Evolutionary conservation across 225 moss, liverwort and hornwort genomes (phyloP).

Genomic region (Physcomitrium patens): DNA sequence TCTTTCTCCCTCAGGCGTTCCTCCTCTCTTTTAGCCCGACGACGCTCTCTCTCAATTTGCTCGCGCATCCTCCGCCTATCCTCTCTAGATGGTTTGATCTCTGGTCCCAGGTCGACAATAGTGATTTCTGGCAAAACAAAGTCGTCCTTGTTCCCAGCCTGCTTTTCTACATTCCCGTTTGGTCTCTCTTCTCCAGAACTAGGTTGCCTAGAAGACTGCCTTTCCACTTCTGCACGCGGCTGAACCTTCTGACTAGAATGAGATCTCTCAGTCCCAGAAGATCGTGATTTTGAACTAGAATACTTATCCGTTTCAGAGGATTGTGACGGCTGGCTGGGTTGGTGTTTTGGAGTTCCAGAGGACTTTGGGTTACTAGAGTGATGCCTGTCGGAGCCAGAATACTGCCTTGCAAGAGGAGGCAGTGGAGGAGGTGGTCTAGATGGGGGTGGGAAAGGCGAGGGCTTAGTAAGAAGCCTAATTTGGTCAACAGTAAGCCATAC

Average conservation of each 20-base stretch:
- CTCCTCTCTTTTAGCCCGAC: conserved; percentile 56
- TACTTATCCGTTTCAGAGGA: too few relatives aligned
- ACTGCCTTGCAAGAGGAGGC: conserved; percentile 25
- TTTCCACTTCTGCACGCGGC: not conserved
- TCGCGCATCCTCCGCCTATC: conserved; percentile 58
- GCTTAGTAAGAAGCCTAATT: conserved; percentile 58
- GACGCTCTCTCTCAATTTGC: conserved; percentile 50
- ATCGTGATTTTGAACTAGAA: too few relatives aligned
- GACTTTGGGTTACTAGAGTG: not conserved
- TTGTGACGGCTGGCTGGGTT: too few relatives aligned
- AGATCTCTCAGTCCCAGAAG: too few relatives aligned
- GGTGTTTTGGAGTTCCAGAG: too few relatives aligned
- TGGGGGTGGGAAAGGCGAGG: conserved; percentile 55
- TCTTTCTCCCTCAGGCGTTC: conserved; percentile 59
- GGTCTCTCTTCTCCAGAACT: conserved; percentile 24
- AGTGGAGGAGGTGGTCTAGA: conserved; percentile 58
- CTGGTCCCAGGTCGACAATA: conserved; percentile 46
- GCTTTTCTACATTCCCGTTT: conserved; percentile 35
- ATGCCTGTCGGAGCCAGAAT: conserved; percentile 21
- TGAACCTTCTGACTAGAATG: not conserved
- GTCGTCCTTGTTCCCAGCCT: conserved; percentile 30
- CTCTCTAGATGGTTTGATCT: conserved; percentile 49
- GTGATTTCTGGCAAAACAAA: conserved; percentile 54
- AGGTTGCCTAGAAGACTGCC: not conserved
- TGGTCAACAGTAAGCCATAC: conserved; percentile 61